Base-by-base conservation (phyloP, 139 green algal genomes). In the Closterium sp. region DNA sequence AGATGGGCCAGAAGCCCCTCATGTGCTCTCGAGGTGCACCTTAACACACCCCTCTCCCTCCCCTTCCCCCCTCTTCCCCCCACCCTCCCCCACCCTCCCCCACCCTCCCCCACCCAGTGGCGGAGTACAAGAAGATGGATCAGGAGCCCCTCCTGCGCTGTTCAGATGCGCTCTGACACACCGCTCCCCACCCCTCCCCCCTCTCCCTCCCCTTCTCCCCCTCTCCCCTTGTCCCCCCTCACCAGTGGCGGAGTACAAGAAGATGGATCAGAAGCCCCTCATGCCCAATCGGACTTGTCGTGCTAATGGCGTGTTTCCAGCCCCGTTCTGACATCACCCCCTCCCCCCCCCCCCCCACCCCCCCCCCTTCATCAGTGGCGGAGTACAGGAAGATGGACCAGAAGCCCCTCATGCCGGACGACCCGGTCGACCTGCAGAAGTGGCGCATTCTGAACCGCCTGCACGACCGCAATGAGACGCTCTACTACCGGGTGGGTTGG, bases 391-490 rank as follows among this genome's bases (percentile, higher is more conserved):
- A 30, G n/a, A 32, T 91, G 87, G 87, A 91, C 30, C 64, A 33
- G 32, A 91, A 91, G 33, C 33, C 88, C 8, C 64, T 36, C 31
- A 86, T 33, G 83, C 30, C 9, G n/a, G 83, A 86, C 83, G 83
- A 86, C n/a, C 35, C 36, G 4, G 34, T 66, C 9, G 33, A 87
- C 16, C 88, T 96, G 0, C 64, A 93, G 9, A 95, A 96, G 90
- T 98, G 97, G 89, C 87, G 43, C 34, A 88, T 88, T 81, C 55
- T 92, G 33, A 76, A 91, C 38, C 64, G 38, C 30, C 28, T 95
- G 76, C 94, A 99, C 92, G 96, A 99, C 92, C 95, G 98, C 87
- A 99, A 99, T 91, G 97, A 99, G 94, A 98, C 97, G 1, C 96
- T 99, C 0, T 99, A 98, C 94, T 99, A 98, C 95, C 95, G 95